Percentiles rank a stretch among this genome's conserved stretches.
phyloP scores from a whole-genome alignment of 2,329 filamentous ascomycete genomes.

The Epichloe typhina region DNA sequence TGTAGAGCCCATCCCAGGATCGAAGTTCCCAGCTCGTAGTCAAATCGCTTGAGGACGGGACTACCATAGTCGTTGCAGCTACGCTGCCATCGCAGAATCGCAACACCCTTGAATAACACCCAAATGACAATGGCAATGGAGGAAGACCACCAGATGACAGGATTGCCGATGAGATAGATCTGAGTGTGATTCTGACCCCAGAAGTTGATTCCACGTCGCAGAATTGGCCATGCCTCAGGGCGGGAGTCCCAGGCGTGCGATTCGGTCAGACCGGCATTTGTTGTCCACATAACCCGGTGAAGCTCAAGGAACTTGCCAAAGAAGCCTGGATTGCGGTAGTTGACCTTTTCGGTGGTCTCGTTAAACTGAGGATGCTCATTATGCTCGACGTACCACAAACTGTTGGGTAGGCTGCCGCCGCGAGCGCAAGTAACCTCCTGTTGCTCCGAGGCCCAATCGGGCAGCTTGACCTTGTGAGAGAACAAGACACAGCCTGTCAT shows the following conservation, averaged over 20 bases:
- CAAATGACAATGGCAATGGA: slow-evolving; percentile 68
- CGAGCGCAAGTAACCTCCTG: slow-evolving; percentile 97
- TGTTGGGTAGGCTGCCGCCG: slow-evolving; percentile 86
- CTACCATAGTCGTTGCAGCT: slow-evolving; percentile 77
- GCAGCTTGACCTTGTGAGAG: slow-evolving; percentile 97
- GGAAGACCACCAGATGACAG: slow-evolving; percentile 86
- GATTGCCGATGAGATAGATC: slow-evolving; percentile 93
- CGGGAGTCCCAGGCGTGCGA: slow-evolving; percentile 98
- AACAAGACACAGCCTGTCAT: slow-evolving; percentile 97
- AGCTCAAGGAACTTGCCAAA: slow-evolving; percentile 96
- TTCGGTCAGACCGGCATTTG: slow-evolving; percentile 89
- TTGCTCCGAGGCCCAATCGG: slow-evolving; percentile 95
- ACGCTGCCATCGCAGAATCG: slow-evolving; percentile 87
- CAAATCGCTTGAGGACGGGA: slow-evolving; percentile 83
- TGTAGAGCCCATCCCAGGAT: slow-evolving; percentile 94
- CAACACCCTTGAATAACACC: slow-evolving; percentile 71
- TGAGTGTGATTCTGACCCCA: slow-evolving; percentile 92
- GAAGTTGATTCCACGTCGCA: slow-evolving; percentile 95
- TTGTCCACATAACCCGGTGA: slow-evolving; percentile 97
- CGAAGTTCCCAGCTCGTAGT: slow-evolving; percentile 86
- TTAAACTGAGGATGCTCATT: slow-evolving; percentile 74
- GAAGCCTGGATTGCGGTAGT: slow-evolving; percentile 90
- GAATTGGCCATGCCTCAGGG: slow-evolving; percentile 81
- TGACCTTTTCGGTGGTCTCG: slow-evolving; percentile 75
- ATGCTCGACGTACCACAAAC: slow-evolving; percentile 88